Evolutionary conservation across 495 filamentous ascomycete species (phyloP).

Genomic region (Rhypophila decipiens): DNA sequence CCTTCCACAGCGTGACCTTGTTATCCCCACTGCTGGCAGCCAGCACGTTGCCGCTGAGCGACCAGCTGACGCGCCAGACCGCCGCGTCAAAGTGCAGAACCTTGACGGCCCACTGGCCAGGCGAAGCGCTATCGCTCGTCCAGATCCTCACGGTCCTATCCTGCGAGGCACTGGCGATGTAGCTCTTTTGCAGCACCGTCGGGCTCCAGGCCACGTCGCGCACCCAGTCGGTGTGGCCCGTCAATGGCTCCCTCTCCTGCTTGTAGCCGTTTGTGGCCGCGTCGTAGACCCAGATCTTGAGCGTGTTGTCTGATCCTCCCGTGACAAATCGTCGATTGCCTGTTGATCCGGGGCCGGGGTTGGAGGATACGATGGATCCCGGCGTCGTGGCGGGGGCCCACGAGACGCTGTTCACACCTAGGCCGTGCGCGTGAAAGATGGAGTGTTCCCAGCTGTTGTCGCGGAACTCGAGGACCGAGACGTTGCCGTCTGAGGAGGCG

Average conservation of each 20-base stretch:
- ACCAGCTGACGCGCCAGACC: conserved; percentile 97
- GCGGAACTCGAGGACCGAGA: conserved; percentile 90
- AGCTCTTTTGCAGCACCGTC: conserved; percentile 85
- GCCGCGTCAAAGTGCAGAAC: conserved; percentile 79
- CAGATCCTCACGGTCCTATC: conserved; percentile 97
- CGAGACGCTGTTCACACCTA: conserved; percentile 88
- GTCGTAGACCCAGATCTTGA: conserved; percentile 79
- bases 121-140: conserved; percentile 62
- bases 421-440: conserved; percentile 84
- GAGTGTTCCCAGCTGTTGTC: conserved; percentile 83
- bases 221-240: conserved; percentile 93
- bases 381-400: conserved; percentile 84
- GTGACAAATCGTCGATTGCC: conserved; percentile 76
- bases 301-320: conserved; percentile 83
- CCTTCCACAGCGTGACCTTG: conserved; percentile 86
- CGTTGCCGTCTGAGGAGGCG: conserved; percentile 87
- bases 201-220: conserved; percentile 96
- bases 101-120: conserved; percentile 71
- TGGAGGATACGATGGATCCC: conserved; percentile 70
- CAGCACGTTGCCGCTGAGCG: conserved; percentile 92
- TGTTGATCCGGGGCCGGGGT: conserved; percentile 52
- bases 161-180: conserved; percentile 91
- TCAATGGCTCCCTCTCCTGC: conserved; percentile 48
- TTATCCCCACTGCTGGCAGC: conserved; percentile 94
- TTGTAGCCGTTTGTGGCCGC: conserved; percentile 43